Base-by-base conservation (phyloP, 768 basidiomycete genomes). In the Cystofilobasidium bisporidii region DNA sequence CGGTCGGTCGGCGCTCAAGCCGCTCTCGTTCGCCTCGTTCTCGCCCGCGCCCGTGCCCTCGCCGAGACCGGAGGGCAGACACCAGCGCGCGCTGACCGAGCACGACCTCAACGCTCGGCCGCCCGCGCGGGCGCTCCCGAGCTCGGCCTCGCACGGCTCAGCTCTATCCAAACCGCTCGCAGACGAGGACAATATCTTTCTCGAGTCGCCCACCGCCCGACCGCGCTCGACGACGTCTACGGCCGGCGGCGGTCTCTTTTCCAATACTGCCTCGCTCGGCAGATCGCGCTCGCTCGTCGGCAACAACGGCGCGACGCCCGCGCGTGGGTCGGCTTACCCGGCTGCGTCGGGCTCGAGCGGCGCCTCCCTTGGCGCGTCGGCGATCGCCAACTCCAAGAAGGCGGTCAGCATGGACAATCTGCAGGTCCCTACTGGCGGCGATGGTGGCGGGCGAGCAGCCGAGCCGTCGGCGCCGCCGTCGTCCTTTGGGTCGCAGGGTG, bases 401-500 rank as follows among this genome's bases (percentile, higher is more conserved):
- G 67, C 67, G 0, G 61, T 63, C 61, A 62, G 60, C 38, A 50
- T 68, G 50, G 67, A 68, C 62, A 63, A 68, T 36, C 55, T 68
- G 22, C 53, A 63, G 33, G 45, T 63, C 17, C 40, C 43, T 15
- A 24, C 24, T 43, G 26, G 8, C 41, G 6, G 30, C 15, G 28
- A 38, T 45, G 61, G 47, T 24, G 17, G n/a, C 43, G 14, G 14
- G 32, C 33, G 22, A 47, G n/a, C 20, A 20, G 26, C 59, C 61
- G 15, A 30, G 50, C 32, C 43, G 11, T 53, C 62, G 36, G 41
- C 36, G 17, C 50, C 67, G 12, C 53, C 65, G 2, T 33, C 67
- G 18, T 24, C 55, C 26, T 36, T 61, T 4, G 43, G 43, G 8
- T 11, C 43, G 43, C 43, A 43, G 17, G 40, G 40, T 9, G n/a